These are phyloP conservation scores for Pseudogymnoascus sp. DNA, from an alignment of 2,329 filamentous ascomycete species.

Conservation along the genomic window DNA sequence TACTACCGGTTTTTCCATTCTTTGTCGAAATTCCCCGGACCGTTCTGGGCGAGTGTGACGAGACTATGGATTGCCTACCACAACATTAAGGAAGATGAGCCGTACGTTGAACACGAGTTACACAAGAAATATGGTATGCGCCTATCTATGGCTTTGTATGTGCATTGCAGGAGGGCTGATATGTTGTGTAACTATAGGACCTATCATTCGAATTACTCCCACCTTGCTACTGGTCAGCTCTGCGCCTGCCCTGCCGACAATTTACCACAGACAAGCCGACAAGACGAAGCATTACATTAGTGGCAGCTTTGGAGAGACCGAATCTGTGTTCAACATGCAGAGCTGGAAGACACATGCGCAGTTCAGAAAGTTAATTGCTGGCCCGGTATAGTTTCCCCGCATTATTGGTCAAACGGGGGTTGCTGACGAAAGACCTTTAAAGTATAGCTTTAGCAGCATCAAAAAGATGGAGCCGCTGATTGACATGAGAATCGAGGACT, in stretches of 20 bases:
- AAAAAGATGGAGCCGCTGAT: conserved; percentile 51
- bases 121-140: conserved; percentile 40
- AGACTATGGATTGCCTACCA: conserved; percentile 45
- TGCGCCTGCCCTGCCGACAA: conserved; percentile 44
- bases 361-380: conserved; percentile 45
- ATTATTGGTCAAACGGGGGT: neutral
- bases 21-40: conserved; percentile 43
- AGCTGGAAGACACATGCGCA: conserved; percentile 41
- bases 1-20: conserved; percentile 45
- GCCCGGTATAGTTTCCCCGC: conserved; percentile 29
- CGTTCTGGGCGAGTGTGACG: conserved; percentile 47
- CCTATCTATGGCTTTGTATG: neutral
- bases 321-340: conserved; percentile 50
- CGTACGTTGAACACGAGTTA: conserved; percentile 33
- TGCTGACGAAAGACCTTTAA: conserved; percentile 14
- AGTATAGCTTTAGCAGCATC: conserved; percentile 47
- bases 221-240: conserved; percentile 45
- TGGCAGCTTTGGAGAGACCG: conserved; percentile 46
- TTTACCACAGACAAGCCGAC: conserved; percentile 47
- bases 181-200: conserved; percentile 31
- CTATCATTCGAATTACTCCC: conserved; percentile 44
- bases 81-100: conserved; percentile 40
- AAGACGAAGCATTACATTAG: conserved; percentile 52
- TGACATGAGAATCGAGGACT: conserved; percentile 41
- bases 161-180: neutral